Percentiles rank a stretch among this genome's conserved stretches.
Conservation (phyloP, 1,139 yeast genomes). For the Debaryomycetaceae sp. region DNA sequence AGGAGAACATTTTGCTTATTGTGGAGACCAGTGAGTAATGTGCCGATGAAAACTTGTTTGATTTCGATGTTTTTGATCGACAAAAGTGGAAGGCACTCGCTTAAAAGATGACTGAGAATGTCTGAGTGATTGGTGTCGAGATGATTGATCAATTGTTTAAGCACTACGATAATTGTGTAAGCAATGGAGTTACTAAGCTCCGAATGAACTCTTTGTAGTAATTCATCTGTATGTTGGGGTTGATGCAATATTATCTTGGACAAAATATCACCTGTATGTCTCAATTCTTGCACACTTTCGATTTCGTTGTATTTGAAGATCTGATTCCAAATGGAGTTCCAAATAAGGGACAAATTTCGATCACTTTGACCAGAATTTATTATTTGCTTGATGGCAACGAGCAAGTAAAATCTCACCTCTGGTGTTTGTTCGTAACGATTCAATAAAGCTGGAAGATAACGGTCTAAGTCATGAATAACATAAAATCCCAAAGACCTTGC, state of each 20-base stretch:
- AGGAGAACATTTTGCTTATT: constrained; percentile 58
- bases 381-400: constrained; percentile 38
- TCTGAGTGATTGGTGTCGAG: constrained; percentile 10
- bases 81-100: constrained; percentile 15
- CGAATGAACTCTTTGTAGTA: neutral
- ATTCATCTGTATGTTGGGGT: constrained; percentile 10
- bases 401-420: constrained; percentile 24
- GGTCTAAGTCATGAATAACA: constrained; percentile 33
- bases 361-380: constrained; percentile 17
- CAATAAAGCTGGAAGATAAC: constrained; percentile 32
- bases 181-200: constrained; percentile 11
- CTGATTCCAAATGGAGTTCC: constrained; percentile 14
- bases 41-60: constrained; percentile 59
- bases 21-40: constrained; percentile 60
- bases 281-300: constrained; percentile 20
- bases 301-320: constrained; percentile 12
- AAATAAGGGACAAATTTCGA: constrained; percentile 11
- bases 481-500: constrained; percentile 55
- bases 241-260: constrained; percentile 20
- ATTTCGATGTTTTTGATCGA: constrained; percentile 31
- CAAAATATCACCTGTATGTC: constrained; percentile 30
- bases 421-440: constrained; percentile 17
- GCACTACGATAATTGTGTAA: constrained; percentile 32
- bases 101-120: constrained; percentile 10
- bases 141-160: constrained; percentile 30